These are phyloP conservation scores for Apiospora kogelbergensis DNA, from an alignment of 2,329 filamentous ascomycete species.

Conservation along the genomic window DNA sequence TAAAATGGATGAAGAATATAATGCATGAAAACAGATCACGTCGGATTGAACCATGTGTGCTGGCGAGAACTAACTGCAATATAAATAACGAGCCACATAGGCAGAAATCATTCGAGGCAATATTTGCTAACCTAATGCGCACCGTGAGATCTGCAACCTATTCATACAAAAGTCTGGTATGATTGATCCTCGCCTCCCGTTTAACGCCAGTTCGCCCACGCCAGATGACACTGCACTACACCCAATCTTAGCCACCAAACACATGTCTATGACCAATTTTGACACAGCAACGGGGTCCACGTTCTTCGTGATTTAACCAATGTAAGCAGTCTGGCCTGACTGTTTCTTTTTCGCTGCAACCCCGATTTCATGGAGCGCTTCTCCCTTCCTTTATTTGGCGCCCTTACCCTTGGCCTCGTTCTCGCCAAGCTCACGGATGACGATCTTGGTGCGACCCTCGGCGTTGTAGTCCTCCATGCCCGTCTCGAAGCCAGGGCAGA, in stretches of 20 bases:
- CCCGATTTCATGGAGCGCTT: not conserved
- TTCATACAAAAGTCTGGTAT: slow-evolving; percentile 8
- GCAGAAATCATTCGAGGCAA: not conserved
- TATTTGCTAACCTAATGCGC: not conserved
- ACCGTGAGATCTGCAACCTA: not conserved
- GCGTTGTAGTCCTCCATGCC: slow-evolving; percentile 77
- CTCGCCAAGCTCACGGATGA: slow-evolving; percentile 81
- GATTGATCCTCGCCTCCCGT: slow-evolving; percentile 9
- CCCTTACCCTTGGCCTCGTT: slow-evolving; percentile 86
- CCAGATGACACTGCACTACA: slow-evolving; percentile 3
- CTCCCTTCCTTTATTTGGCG: slow-evolving; percentile 51
- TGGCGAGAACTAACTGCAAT: not conserved
- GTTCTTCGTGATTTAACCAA: not conserved
- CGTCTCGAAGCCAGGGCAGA: slow-evolving; percentile 86
- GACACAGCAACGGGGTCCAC: not conserved
- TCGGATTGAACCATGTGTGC: not conserved
- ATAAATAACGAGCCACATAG: not conserved
- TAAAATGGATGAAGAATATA: not conserved
- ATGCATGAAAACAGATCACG: not conserved
- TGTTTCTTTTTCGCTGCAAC: not conserved
- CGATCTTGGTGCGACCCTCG: slow-evolving; percentile 73
- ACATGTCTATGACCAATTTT: not conserved
- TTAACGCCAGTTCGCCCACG: slow-evolving; percentile 13
- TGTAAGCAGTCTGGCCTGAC: not conserved
- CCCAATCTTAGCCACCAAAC: not conserved